Evolutionary conservation across 2,329 filamentous ascomycete genomes (phyloP).

Genomic region (Pyricularia sp.): DNA sequence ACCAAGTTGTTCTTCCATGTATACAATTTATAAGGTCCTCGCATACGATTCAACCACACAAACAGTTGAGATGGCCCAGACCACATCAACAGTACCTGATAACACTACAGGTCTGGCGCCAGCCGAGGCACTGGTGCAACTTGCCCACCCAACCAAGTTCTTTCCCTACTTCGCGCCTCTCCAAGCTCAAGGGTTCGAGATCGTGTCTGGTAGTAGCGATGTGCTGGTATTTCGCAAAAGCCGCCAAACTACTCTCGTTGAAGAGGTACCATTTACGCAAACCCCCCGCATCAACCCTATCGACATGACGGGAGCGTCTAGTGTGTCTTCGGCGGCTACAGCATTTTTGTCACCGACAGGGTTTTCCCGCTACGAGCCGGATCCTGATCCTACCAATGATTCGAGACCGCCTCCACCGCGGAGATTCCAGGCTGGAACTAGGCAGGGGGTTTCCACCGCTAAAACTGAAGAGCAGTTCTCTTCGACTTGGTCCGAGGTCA

Average conservation of each 20-base stretch:
- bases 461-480: not conserved
- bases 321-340: constrained; percentile 32
- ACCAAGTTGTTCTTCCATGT: constrained; percentile 10
- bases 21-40: constrained; percentile 50
- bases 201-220: constrained; percentile 53
- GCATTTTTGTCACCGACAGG: constrained; percentile 57
- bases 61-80: constrained; percentile 48
- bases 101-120: constrained; percentile 43
- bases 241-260: not conserved
- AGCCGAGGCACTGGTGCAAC: constrained; percentile 47
- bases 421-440: constrained; percentile 13
- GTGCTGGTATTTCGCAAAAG: constrained; percentile 59
- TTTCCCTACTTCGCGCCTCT: constrained; percentile 52
- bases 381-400: constrained; percentile 19
- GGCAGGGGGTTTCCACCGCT: not conserved
- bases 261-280: not conserved
- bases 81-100: constrained; percentile 43
- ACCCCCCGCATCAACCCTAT: constrained; percentile 43
- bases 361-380: constrained; percentile 51
- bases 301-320: constrained; percentile 37
- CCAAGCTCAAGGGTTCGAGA: constrained; percentile 54
- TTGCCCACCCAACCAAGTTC: constrained; percentile 56
- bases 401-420: constrained; percentile 20
- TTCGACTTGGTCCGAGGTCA: not conserved
- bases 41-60: constrained; percentile 54